Evolutionary conservation across 2,329 filamentous ascomycete genomes (phyloP), one percentile per base, ranked within the genome.

Genomic region (Curvularia sp.): DNA sequence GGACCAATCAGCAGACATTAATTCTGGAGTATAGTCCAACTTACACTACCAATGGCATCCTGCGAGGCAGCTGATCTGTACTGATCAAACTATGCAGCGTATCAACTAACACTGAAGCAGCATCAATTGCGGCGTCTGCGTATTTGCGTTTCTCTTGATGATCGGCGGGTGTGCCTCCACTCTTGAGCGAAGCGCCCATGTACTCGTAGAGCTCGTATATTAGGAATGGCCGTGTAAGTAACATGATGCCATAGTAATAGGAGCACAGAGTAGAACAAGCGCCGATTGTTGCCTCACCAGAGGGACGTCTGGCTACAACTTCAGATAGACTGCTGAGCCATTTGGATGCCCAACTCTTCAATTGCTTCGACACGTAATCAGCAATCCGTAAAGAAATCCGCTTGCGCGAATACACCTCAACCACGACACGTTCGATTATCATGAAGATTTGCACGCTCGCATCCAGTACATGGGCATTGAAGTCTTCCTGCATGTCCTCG

Each of bases 191-290:
- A 51, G 70, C 68, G 9, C 71, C 71, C 62, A 72, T 67, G 47
- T 69, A 66, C 41, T 76, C 74, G 50, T 77, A 82, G 1, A 84
- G 75, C 49, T 83, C 80, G 62, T 82, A 84, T 26, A 84, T 80
- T 10, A 85, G 72, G 55, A 85, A 85, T 0, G 83, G 83, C n/a
- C 82, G 74, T 6, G 83, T 83, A 4, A 84, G 69, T 3, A 85
- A 72, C 68, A 84, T 84, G 43, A 85, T 84, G 1, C 81, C 82
- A 73, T 83, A 85, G 64, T 84, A 84, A 57, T 84, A 85, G 3
- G 82, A 78, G 31, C 80, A 80, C 13, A 84, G 76, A 1, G 82
- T 77, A 42, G 83, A 82, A n/a, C 80, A 81, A 5, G 82, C 79
- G 2, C 81, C 81, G 7, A 83, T 66, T 7, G 75, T 75, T 39